Base-by-base conservation (phyloP, 345 rosid species). In the Eucalyptus paniculata region DNA sequence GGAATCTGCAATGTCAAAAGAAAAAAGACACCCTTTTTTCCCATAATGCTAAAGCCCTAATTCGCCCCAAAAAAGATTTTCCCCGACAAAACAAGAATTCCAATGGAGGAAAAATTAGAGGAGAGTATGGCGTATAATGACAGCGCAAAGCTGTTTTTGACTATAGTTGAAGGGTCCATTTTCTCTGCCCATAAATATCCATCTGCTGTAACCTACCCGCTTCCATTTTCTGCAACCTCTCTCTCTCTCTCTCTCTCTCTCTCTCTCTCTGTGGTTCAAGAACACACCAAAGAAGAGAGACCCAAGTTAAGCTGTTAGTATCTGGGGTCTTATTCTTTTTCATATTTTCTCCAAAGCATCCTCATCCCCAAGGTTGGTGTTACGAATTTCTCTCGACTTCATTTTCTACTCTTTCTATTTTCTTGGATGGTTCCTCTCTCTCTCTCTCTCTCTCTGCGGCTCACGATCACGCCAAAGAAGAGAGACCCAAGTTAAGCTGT, bases 221-320 rank as follows among this genome's bases (percentile, higher is more conserved):
- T 93, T 93, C 93, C 93, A 87, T 93, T 93, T 93, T 90, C 93
- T 93, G 94, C 94, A 92, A 94, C 91, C 82, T 90, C 88, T 28
- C 82, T 37, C 58, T 49, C 21, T 8, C 77, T 47, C 14, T 26
- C 34, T 23, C 32, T 50, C 23, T 37, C 50, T 37, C 62, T 72
- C 85, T 50, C 24, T 37, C 50, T 40, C 65, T 72, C 34, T 82
- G 1, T 32, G 30, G 30, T 69, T 30, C 37, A 65, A 60, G 83
- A 37, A 40, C 47, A 21, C 47, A 37, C 47, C 83, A 37, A 77
- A 77, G 83, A 77, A 37, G 83, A 37, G 45, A 77, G 47, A 77
- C 83, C 28, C 47, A 21, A 21, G 83, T 77, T 21, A 77, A 37
- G 83, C 83, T 77, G 28, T 77, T 77, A 40, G 47, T 77, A 21